A percentile compares a stretch with the other conserved stretches of the same genome.
Evolutionary conservation across 139 green algal species (phyloP).

Genomic region (Pedinophyceae sp.): DNA sequence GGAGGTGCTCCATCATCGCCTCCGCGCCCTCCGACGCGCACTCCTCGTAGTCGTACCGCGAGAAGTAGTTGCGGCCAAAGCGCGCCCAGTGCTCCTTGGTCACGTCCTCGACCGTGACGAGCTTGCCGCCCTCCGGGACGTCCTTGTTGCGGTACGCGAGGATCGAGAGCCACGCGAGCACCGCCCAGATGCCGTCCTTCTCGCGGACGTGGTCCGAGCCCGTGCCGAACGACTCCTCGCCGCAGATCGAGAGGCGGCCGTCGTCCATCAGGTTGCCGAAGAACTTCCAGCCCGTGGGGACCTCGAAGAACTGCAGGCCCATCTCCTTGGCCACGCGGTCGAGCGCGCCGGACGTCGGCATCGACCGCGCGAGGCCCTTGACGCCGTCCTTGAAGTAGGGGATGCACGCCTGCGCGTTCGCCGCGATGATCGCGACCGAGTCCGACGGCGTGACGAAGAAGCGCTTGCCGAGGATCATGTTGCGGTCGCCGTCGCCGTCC

Average conservation of each 20-base stretch:
- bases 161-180: constrained; percentile 85
- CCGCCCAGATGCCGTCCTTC: constrained; percentile 96
- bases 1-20: constrained; percentile 72
- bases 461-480: constrained; percentile 95
- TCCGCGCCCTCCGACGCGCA: constrained; percentile 55
- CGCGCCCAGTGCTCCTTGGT: constrained; percentile 86
- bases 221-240: constrained; percentile 96
- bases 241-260: constrained; percentile 31
- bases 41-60: constrained; percentile 91
- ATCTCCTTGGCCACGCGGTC: constrained; percentile 79
- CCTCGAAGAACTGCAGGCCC: constrained; percentile 80
- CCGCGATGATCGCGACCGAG: constrained; percentile 95
- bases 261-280: constrained; percentile 49
- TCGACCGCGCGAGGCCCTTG: constrained; percentile 94
- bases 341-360: constrained; percentile 89
- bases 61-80: constrained; percentile 95
- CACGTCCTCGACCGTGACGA: constrained; percentile 80
- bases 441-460: constrained; percentile 97
- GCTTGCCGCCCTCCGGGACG: constrained; percentile 41
- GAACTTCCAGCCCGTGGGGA: constrained; percentile 69
- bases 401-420: constrained; percentile 83
- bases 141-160: constrained; percentile 85
- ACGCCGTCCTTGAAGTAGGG: constrained; percentile 93
- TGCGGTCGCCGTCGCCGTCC: constrained; percentile 93
- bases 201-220: constrained; percentile 91